Base-by-base conservation (phyloP, 306 rosid genomes). In the Cicer cuneatum region DNA sequence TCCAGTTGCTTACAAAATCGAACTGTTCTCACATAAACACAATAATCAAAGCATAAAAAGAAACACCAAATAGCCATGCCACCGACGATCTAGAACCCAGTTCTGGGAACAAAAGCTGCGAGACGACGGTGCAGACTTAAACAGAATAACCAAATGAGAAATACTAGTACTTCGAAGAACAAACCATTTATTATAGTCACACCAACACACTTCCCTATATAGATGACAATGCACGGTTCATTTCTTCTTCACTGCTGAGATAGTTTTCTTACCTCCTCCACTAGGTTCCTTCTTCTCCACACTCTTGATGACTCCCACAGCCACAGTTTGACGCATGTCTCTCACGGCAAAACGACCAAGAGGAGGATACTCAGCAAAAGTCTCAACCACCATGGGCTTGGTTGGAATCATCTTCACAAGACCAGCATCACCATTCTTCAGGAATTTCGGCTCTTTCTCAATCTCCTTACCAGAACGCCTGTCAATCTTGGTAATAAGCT, bases 311-410 rank as follows among this genome's bases (percentile, higher is more conserved):
- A 93, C 98, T 48, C 98, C 97, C 1, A 93, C 98, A 24, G 98
- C 98, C 65, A 93, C 93, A 1, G 98, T 93, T 73, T 93, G 98
- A 4, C 98, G 90, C 96, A 93, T 93, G 86, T 93, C 96, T 35
- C 98, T 80, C 15, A 93, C 98, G 2, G 84, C 84, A 43, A 84
- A 84, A 43, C 87, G 76, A 0, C 87, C 84, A 3, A 84, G 84
- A 7, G 87, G 84, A 1, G 87, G 87, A 56, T 84, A 84, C 37
- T 51, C 73, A 10, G 80, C 35, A 49, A 84, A 80, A 6, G 87
- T 80, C 76, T 84, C 87, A 7, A 84, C 87, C 15, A 72, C 82
- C 87, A 80, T 84, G 7, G 87, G 83, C 71, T 80, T 84, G 10
- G 82, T 72, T n/a, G 87, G 85, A 84, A 84, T 1, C 87, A 84